Evolutionary conservation across 2,329 filamentous ascomycete species (phyloP).

Genomic region (Pseudocercospora ulei): DNA sequence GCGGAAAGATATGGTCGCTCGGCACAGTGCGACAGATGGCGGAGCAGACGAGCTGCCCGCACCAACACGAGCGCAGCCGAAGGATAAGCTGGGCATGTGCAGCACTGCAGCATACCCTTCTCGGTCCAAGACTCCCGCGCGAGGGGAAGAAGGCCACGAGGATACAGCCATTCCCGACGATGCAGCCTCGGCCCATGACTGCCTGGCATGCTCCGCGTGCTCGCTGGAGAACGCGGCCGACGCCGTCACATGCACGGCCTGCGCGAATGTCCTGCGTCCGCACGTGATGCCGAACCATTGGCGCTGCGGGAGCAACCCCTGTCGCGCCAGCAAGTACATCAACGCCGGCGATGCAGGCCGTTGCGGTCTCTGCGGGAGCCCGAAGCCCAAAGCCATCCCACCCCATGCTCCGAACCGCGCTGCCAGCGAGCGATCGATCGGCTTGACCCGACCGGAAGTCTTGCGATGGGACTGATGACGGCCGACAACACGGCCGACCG

Average conservation of each 20-base stretch:
- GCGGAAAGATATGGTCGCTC: conserved; percentile 10
- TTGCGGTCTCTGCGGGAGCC: conserved; percentile 58
- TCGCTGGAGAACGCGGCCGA: conserved; percentile 52
- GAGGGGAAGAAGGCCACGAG: conserved; percentile 1
- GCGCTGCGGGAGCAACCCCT: conserved; percentile 51
- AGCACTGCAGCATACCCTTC: background rate
- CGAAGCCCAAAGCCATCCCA: conserved; percentile 19
- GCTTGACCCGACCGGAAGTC: conserved; percentile 27
- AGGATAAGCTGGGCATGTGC: background rate
- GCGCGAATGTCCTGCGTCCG: conserved; percentile 58
- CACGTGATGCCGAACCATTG: conserved; percentile 50
- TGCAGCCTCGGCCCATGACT: background rate
- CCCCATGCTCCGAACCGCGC: background rate
- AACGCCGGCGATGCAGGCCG: conserved; percentile 60
- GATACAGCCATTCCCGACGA: conserved; percentile 14
- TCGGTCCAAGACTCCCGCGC: background rate
- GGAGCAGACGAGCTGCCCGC: conserved; percentile 19
- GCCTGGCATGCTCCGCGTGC: conserved; percentile 48
- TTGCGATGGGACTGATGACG: conserved; percentile 31
- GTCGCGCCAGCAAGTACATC: conserved; percentile 50
- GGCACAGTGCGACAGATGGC: conserved; percentile 28
- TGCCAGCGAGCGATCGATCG: conserved; percentile 17
- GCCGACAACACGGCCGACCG: too few relatives aligned
- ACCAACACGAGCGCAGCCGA: background rate
- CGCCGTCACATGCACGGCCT: conserved; percentile 55